Evolutionary conservation across 2,329 filamentous ascomycete species (phyloP).

Genomic region (Xylariaceae sp.): DNA sequence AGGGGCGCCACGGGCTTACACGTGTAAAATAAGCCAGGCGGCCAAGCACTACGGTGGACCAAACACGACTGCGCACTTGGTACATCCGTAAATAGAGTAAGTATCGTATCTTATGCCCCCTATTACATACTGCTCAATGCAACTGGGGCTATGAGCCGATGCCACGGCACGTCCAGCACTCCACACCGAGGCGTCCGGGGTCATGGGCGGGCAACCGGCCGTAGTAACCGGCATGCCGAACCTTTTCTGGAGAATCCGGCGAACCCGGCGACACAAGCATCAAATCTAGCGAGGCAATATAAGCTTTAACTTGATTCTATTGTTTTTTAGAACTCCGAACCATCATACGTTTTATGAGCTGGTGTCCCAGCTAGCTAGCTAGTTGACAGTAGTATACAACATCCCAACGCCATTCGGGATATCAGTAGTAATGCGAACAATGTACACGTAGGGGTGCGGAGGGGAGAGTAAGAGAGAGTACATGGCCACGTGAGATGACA

Average conservation of each 20-base stretch:
- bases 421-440: constrained; percentile 31
- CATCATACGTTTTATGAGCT: constrained; percentile 6
- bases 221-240: too few relatives aligned
- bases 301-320: constrained; percentile 3
- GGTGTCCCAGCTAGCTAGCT: constrained; percentile 10
- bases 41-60: too few relatives aligned
- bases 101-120: too few relatives aligned
- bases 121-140: too few relatives aligned
- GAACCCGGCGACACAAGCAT: background rate
- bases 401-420: constrained; percentile 33
- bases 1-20: too few relatives aligned
- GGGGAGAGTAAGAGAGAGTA: constrained; percentile 34
- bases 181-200: too few relatives aligned
- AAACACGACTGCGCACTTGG: too few relatives aligned
- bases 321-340: background rate
- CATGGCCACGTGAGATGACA: constrained; percentile 37
- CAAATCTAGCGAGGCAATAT: background rate
- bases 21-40: too few relatives aligned
- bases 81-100: too few relatives aligned
- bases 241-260: background rate
- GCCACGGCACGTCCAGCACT: too few relatives aligned
- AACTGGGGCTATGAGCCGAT: too few relatives aligned
- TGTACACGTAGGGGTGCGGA: constrained; percentile 22
- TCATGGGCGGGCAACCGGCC: too few relatives aligned
- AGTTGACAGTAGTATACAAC: constrained; percentile 31